These are phyloP conservation scores for Prunus mume DNA, from an alignment of 306 rosid genomes.

Conservation along the genomic window DNA sequence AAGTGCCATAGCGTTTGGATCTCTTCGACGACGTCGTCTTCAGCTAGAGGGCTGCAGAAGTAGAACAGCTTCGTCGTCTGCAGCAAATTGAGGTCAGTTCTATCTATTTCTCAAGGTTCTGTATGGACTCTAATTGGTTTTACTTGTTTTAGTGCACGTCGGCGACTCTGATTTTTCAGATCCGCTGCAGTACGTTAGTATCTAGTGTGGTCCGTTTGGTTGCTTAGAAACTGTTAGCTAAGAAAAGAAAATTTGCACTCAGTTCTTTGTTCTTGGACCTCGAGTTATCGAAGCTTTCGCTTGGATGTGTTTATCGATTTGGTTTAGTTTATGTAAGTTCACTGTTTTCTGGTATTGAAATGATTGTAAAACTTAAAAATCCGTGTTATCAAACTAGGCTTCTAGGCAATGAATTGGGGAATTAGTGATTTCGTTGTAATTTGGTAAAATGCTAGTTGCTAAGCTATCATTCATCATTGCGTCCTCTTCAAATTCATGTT, in stretches of 20 bases:
- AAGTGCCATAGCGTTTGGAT: conserved; percentile 21
- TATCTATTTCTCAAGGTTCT: conserved; percentile 31
- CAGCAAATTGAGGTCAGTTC: conserved; percentile 46
- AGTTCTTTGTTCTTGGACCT: conserved; percentile 1
- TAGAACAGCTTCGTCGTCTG: conserved; percentile 26
- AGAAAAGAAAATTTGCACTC: conserved; percentile 9
- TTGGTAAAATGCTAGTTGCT: not conserved
- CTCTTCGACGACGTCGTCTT: conserved; percentile 35
- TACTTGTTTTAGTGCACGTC: conserved; percentile 15
- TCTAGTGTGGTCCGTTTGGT: conserved; percentile 12
- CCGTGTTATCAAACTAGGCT: not conserved
- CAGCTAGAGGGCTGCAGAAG: conserved; percentile 41
- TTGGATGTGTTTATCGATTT: not conserved
- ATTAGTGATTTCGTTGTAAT: not conserved
- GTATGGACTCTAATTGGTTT: conserved; percentile 4
- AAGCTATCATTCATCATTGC: not conserved
- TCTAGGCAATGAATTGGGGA: not conserved
- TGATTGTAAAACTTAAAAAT: not conserved
- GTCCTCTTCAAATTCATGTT: conserved; percentile 3
- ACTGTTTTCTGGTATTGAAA: not conserved
- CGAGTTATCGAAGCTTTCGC: not conserved
- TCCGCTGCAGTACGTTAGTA: conserved; percentile 29
- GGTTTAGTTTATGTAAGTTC: not conserved
- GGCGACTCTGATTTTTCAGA: conserved; percentile 31
- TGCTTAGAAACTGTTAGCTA: conserved; percentile 17